Evolutionary conservation across 305 asterid species (phyloP).

Genomic region (Fraxinus floribunda): DNA sequence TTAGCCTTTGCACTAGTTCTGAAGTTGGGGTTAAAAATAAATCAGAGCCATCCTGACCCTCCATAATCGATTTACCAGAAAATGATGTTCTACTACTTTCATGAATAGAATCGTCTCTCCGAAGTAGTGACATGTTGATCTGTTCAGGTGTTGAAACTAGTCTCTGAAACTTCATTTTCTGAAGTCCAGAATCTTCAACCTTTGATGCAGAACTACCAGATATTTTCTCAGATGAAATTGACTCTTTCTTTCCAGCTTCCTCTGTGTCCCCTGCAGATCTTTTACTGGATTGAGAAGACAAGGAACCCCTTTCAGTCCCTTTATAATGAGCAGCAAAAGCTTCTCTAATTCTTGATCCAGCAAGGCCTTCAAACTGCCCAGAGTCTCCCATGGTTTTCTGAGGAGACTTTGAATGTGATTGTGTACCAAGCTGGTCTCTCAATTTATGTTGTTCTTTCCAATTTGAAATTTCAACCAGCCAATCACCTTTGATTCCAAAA

Average conservation of each 20-base stretch:
- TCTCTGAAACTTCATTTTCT: slow-evolving; percentile 38
- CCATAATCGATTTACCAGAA: slow-evolving; percentile 42
- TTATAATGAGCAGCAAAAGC: slow-evolving; percentile 45
- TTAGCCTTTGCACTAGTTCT: slow-evolving; percentile 54
- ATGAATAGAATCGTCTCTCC: slow-evolving; percentile 35
- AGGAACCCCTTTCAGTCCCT: slow-evolving; percentile 46
- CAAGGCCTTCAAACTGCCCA: slow-evolving; percentile 40
- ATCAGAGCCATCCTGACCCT: slow-evolving; percentile 46
- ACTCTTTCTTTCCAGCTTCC: slow-evolving; percentile 41
- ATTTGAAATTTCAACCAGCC: slow-evolving; percentile 34
- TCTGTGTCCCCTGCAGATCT: slow-evolving; percentile 38
- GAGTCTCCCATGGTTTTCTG: slow-evolving; percentile 41
- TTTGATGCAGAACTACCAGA: slow-evolving; percentile 37
- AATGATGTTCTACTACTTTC: slow-evolving; percentile 31
- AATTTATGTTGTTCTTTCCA: slow-evolving; percentile 38
- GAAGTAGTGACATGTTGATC: slow-evolving; percentile 42
- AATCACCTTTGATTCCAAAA: slow-evolving; percentile 35
- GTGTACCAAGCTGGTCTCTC: slow-evolving; percentile 35
- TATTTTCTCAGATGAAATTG: slow-evolving; percentile 35
- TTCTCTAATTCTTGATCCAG: slow-evolving; percentile 57
- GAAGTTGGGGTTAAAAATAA: slow-evolving; percentile 51
- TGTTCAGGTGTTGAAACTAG: slow-evolving; percentile 49
- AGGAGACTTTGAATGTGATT: slow-evolving; percentile 33
- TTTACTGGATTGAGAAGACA: slow-evolving; percentile 45
- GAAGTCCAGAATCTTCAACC: slow-evolving; percentile 54